These are phyloP conservation scores for Heracleum sosnowskyi DNA, from an alignment of 129 eudicot species.

Conservation along the genomic window DNA sequence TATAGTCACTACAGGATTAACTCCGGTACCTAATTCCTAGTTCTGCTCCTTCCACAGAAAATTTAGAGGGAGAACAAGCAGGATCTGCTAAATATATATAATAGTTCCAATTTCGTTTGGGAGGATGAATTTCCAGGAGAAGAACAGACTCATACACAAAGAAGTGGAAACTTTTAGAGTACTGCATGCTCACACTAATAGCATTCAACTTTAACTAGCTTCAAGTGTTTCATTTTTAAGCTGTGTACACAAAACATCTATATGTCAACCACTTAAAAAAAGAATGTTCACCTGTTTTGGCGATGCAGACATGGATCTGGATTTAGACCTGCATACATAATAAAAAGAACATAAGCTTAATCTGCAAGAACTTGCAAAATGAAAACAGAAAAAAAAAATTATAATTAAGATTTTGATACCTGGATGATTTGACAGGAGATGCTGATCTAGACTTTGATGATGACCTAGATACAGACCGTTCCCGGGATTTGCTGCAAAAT, in stretches of 20 bases:
- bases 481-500: conserved; percentile 55
- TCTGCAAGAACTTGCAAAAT: not conserved
- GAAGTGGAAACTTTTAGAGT: not conserved
- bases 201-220: not conserved
- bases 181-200: not conserved
- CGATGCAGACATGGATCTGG: conserved; percentile 56
- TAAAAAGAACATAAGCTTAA: conserved; percentile 16
- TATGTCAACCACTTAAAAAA: not conserved
- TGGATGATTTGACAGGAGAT: conserved; percentile 2
- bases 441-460: conserved; percentile 19
- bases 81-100: not conserved
- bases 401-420: not conserved
- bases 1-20: not conserved
- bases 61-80: not conserved
- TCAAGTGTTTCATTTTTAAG: not conserved
- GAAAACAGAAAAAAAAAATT: not conserved
- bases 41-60: not conserved
- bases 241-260: not conserved
- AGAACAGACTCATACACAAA: not conserved
- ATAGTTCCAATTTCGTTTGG: not conserved
- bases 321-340: conserved; percentile 31
- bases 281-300: conserved; percentile 49
- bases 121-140: not conserved
- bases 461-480: conserved; percentile 62
- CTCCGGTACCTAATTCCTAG: not conserved